Conservation (phyloP, 139 green algal species). For the Axilococcus clingmanii region DNA sequence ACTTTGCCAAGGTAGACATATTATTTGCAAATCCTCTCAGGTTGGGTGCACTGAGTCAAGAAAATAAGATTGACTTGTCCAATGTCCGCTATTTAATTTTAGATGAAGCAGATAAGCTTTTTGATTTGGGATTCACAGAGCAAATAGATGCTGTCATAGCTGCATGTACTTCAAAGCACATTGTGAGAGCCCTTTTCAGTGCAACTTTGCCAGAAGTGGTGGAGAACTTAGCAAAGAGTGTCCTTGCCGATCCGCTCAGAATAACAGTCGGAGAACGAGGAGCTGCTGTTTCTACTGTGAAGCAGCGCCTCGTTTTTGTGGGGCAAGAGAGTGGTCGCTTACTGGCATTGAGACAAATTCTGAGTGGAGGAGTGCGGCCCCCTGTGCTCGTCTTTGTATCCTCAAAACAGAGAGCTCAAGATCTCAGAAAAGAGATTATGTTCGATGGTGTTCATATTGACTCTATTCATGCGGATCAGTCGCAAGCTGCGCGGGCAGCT, state of each 20-base stretch:
- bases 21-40: constrained; percentile 82
- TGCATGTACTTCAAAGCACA: constrained; percentile 48
- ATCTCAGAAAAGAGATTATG: constrained; percentile 71
- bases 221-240: constrained; percentile 70
- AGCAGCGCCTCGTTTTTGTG: constrained; percentile 86
- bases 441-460: constrained; percentile 78
- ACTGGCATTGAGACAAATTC: constrained; percentile 79
- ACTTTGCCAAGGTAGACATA: constrained; percentile 71
- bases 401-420: constrained; percentile 76
- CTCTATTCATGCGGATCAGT: constrained; percentile 69
- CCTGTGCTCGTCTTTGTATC: constrained; percentile 89
- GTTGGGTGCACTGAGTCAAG: constrained; percentile 42
- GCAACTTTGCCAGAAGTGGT: constrained; percentile 85
- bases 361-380: constrained; percentile 61
- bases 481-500: constrained; percentile 38
- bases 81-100: constrained; percentile 63
- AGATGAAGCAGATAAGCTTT: constrained; percentile 95
- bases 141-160: constrained; percentile 73
- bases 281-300: constrained; percentile 49
- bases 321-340: constrained; percentile 86
- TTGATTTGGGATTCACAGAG: constrained; percentile 82
- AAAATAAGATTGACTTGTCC: constrained; percentile 34
- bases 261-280: constrained; percentile 74
- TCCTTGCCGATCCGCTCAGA: constrained; percentile 77
- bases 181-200: constrained; percentile 66